These are phyloP conservation scores for Vitis amurensis DNA, from an alignment of 164 flowering plant genomes.

Conservation along the genomic window DNA sequence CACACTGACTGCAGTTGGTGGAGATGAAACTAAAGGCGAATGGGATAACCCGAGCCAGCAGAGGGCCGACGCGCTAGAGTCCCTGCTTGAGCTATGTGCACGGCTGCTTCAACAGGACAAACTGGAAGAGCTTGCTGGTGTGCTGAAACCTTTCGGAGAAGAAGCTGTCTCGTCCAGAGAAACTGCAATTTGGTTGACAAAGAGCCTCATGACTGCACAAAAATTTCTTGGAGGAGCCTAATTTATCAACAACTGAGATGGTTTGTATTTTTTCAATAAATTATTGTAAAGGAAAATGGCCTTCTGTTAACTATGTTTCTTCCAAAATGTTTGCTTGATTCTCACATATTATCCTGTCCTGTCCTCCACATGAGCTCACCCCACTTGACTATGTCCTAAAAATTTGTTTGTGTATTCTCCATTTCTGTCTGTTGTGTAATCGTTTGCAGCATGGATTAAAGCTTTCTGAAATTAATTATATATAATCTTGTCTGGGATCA, in stretches of 20 bases:
- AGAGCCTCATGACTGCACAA: slow-evolving; percentile 66
- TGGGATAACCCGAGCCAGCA: slow-evolving; percentile 50
- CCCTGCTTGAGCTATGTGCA: slow-evolving; percentile 90
- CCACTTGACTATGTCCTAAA: no score
- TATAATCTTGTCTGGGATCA: no score
- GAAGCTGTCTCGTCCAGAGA: slow-evolving; percentile 79
- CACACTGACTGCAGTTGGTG: slow-evolving; percentile 24
- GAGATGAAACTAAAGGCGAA: slow-evolving; percentile 32
- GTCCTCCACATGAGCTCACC: slow-evolving; percentile 7
- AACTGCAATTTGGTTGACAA: slow-evolving; percentile 90
- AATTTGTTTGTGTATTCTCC: no score
- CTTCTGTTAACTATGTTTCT: background rate
- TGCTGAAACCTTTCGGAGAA: slow-evolving; percentile 75
- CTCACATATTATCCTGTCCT: slow-evolving; percentile 1
- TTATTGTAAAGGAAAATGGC: slow-evolving; percentile 2
- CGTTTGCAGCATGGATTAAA: no score
- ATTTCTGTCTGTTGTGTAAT: no score
- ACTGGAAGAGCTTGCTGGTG: slow-evolving; percentile 75
- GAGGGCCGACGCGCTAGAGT: slow-evolving; percentile 87
- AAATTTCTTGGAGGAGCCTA: slow-evolving; percentile 41
- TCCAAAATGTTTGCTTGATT: slow-evolving; percentile 16
- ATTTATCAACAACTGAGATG: slow-evolving; percentile 1
- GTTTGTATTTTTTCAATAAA: slow-evolving; percentile 2
- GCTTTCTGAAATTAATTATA: no score
- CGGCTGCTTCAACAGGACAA: slow-evolving; percentile 70